Evolutionary conservation across 257 asterid species (phyloP).

Genomic region (Solanum microdontum): DNA sequence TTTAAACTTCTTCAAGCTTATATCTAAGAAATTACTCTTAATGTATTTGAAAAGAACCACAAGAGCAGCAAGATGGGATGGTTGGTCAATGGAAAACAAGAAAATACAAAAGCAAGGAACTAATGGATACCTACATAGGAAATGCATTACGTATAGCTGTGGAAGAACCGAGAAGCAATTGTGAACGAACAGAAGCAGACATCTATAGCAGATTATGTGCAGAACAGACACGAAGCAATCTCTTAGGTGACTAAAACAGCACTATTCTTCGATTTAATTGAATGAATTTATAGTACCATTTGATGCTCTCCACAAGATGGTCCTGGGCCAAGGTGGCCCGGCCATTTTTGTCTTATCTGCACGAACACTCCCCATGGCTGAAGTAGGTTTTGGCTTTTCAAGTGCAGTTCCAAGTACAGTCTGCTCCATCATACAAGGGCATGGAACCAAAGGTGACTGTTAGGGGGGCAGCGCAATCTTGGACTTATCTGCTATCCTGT

Average conservation of each 20-base stretch:
- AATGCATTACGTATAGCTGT: slow-evolving; percentile 31
- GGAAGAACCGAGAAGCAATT: slow-evolving; percentile 16
- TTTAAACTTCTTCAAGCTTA: slow-evolving; percentile 35
- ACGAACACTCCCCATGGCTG: slow-evolving; percentile 25
- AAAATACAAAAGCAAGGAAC: neutral
- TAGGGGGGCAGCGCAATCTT: slow-evolving; percentile 25
- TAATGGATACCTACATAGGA: slow-evolving; percentile 36
- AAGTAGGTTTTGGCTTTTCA: slow-evolving; percentile 47
- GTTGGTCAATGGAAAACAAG: slow-evolving; percentile 34
- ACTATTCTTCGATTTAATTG: slow-evolving; percentile 39
- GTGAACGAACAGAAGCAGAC: slow-evolving; percentile 13
- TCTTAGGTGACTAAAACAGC: slow-evolving; percentile 22
- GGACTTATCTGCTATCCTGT: slow-evolving; percentile 41
- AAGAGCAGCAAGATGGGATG: slow-evolving; percentile 33
- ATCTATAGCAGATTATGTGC: slow-evolving; percentile 22
- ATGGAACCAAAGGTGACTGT: slow-evolving; percentile 29
- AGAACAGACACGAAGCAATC: slow-evolving; percentile 19
- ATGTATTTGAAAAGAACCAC: slow-evolving; percentile 9
- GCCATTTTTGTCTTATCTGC: slow-evolving; percentile 36
- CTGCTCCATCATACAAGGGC: neutral
- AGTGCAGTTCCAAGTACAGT: neutral
- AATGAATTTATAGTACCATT: slow-evolving; percentile 35
- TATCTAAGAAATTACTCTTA: slow-evolving; percentile 34
- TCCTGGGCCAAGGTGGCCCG: slow-evolving; percentile 32
- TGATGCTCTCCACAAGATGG: slow-evolving; percentile 31